Conservation (phyloP, 768 basidiomycete genomes). For the Hericium rajendrae region DNA sequence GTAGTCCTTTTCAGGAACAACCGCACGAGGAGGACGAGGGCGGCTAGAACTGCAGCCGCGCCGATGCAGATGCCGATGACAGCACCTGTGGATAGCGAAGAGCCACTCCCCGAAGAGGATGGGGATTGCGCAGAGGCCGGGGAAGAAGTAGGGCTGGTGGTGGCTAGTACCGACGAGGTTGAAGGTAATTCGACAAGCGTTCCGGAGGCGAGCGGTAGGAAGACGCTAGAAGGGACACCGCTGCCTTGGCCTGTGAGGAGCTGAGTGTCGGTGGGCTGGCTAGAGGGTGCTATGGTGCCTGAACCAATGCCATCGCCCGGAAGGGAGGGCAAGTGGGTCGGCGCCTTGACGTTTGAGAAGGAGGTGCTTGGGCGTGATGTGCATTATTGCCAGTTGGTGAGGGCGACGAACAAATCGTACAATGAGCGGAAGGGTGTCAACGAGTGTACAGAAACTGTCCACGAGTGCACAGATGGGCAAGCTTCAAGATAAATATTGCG, state of each 20-base stretch:
- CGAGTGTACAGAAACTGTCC: slow-evolving; percentile 2
- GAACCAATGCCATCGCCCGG: slow-evolving; percentile 1
- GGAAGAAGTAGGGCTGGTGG: background rate
- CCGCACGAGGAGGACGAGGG: slow-evolving; percentile 5
- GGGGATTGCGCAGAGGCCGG: background rate
- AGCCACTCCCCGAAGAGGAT: background rate
- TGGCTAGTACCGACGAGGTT: background rate
- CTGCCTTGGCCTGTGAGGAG: slow-evolving; percentile 1
- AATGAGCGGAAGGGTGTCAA: slow-evolving; percentile 2
- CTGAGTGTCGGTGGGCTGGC: background rate
- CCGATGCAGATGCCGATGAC: slow-evolving; percentile 7
- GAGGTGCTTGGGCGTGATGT: background rate
- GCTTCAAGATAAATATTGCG: background rate
- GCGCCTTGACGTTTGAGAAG: slow-evolving; percentile 1
- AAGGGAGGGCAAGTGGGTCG: background rate
- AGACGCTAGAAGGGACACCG: background rate
- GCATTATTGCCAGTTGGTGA: slow-evolving; percentile 2
- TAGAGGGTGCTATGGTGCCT: background rate
- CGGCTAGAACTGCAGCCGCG: slow-evolving; percentile 3
- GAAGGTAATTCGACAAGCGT: background rate
- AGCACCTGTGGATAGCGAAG: slow-evolving; percentile 11
- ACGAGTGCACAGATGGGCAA: background rate
- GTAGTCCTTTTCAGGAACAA: slow-evolving; percentile 1
- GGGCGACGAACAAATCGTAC: background rate
- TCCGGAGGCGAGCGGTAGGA: background rate